Percentiles rank a stretch among this genome's conserved stretches.
Conservation (phyloP, 768 basidiomycete genomes). For the Boletus huronensis region DNA sequence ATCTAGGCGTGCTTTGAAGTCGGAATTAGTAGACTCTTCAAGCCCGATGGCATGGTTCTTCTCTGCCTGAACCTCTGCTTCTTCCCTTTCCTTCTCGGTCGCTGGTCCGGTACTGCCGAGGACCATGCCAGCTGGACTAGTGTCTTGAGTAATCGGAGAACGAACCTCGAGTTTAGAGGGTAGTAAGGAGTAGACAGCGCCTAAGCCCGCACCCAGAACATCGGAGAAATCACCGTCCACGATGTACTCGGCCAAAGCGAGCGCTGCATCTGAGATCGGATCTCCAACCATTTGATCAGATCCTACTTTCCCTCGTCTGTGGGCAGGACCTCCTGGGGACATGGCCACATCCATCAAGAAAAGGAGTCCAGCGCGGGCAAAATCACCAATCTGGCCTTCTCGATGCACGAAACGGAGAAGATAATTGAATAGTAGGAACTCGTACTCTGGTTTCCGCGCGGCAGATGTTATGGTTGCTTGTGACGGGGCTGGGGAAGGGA, state of each 20-base stretch:
- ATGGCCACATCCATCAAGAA: constrained; percentile 96
- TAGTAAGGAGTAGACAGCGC: constrained; percentile 88
- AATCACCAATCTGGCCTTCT: constrained; percentile 91
- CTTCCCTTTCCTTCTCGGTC: constrained; percentile 56
- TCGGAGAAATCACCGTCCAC: constrained; percentile 98
- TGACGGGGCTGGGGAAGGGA: constrained; percentile 60
- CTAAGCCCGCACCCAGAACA: constrained; percentile 88
- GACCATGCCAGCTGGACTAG: constrained; percentile 55
- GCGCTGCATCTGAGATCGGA: constrained; percentile 78
- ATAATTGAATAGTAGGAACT: constrained; percentile 94
- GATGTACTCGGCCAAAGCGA: constrained; percentile 89
- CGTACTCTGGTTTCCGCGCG: constrained; percentile 78
- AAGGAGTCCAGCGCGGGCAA: constrained; percentile 87
- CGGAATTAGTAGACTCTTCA: constrained; percentile 71
- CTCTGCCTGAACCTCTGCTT: constrained; percentile 48
- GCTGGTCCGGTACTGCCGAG: constrained; percentile 62
- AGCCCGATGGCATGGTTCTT: constrained; percentile 57
- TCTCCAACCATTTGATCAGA: constrained; percentile 38
- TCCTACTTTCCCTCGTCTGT: constrained; percentile 36
- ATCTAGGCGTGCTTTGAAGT: constrained; percentile 78
- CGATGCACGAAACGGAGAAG: constrained; percentile 92
- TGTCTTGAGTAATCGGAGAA: constrained; percentile 39
- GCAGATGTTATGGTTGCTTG: constrained; percentile 54
- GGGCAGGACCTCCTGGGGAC: constrained; percentile 62
- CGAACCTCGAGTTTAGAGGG: constrained; percentile 82